A percentile compares a stretch with the other conserved stretches of the same genome.
Conservation (phyloP, 148 eudicot species). For the Chenopodium suecicum region DNA sequence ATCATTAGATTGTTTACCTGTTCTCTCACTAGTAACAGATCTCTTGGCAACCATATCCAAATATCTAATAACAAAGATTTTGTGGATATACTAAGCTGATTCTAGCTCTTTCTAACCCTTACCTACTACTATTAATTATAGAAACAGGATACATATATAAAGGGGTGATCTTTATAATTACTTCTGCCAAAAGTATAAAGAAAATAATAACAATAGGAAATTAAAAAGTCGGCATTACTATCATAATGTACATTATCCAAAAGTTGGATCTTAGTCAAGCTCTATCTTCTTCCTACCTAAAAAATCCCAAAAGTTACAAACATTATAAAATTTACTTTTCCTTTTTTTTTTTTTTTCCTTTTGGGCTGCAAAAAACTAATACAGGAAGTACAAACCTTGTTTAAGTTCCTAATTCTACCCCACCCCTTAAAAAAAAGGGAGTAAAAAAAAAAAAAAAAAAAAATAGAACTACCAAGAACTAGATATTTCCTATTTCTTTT, state of each 20-base stretch:
- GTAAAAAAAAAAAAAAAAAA: not conserved
- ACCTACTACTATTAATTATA: not conserved
- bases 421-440: not conserved
- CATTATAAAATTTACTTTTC: too few relatives aligned
- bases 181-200: slow-evolving; percentile 7
- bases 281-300: slow-evolving; percentile 9
- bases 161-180: not conserved
- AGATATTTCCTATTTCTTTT: too few relatives aligned
- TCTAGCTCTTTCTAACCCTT: not conserved
- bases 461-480: not conserved
- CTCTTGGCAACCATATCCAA: not conserved
- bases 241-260: slow-evolving; percentile 15
- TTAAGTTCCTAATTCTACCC: not conserved
- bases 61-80: not conserved
- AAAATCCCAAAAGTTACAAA: not conserved
- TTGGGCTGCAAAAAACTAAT: not conserved
- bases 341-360: not conserved
- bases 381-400: slow-evolving; percentile 10
- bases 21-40: not conserved
- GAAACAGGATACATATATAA: not conserved
- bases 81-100: not conserved
- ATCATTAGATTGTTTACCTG: slow-evolving; percentile 9
- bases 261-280: slow-evolving; percentile 2
- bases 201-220: not conserved
- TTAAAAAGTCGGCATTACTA: slow-evolving; percentile 1